These are phyloP conservation scores for Vitis riparia DNA, from an alignment of 164 flowering plant species.

Conservation along the genomic window DNA sequence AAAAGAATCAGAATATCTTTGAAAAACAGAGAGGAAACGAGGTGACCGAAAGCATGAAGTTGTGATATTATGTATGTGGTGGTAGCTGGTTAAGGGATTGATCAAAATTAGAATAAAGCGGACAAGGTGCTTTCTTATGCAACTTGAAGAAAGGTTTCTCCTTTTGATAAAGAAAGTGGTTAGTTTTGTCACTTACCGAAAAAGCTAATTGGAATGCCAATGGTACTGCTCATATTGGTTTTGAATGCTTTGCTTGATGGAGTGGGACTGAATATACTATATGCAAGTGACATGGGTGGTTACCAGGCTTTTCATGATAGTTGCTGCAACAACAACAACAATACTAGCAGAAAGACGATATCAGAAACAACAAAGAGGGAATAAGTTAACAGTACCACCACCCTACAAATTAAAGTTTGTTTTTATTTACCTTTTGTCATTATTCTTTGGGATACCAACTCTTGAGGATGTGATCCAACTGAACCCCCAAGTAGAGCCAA, in stretches of 20 bases:
- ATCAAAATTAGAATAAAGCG: conserved; percentile 43
- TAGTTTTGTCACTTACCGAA: conserved; percentile 38
- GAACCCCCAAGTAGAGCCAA: background rate
- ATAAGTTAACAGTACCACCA: background rate
- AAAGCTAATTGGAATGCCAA: conserved; percentile 13
- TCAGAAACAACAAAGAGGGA: conserved; percentile 5
- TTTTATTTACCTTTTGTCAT: background rate
- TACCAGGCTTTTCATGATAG: conserved; percentile 30
- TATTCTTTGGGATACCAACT: background rate
- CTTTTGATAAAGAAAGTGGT: conserved; percentile 40
- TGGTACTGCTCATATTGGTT: conserved; percentile 27
- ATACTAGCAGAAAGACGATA: conserved; percentile 2
- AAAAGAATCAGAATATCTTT: conserved; percentile 28
- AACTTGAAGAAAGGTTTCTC: conserved; percentile 43
- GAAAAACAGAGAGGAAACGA: conserved; percentile 11
- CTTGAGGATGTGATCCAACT: background rate
- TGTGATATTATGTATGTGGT: conserved; percentile 22
- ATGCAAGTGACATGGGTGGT: conserved; percentile 26
- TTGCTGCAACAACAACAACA: conserved; percentile 17
- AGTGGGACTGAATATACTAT: conserved; percentile 24
- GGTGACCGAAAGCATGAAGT: conserved; percentile 20
- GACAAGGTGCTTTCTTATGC: conserved; percentile 36
- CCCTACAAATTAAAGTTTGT: too few species aligned
- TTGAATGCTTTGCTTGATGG: conserved; percentile 25
- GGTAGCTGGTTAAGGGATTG: conserved; percentile 24